A percentile compares a stretch with the other conserved stretches of the same genome.
Conservation (phyloP, 257 asterid genomes). For the Primulina eburnea region DNA sequence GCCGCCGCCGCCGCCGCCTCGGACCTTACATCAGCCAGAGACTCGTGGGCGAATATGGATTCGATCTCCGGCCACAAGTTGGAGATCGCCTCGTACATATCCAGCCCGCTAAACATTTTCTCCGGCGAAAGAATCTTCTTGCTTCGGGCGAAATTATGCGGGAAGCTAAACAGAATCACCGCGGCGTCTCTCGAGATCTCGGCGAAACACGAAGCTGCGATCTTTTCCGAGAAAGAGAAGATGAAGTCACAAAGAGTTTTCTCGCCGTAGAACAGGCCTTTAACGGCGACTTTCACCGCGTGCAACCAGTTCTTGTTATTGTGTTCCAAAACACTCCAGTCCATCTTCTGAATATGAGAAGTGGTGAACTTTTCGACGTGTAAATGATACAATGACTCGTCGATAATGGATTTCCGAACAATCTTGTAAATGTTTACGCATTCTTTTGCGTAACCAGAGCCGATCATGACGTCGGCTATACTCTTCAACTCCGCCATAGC, state of each 20-base stretch:
- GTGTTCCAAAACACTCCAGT: constrained; percentile 56
- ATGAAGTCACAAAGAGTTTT: constrained; percentile 24
- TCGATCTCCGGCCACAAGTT: constrained; percentile 67
- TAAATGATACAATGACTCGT: constrained; percentile 61
- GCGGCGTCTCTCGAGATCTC: constrained; percentile 62
- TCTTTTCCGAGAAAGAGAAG: constrained; percentile 17
- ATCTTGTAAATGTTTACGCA: constrained; percentile 58
- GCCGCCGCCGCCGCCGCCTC: constrained; percentile 56
- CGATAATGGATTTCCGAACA: constrained; percentile 64
- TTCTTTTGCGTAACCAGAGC: constrained; percentile 64
- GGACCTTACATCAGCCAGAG: constrained; percentile 43
- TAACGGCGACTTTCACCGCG: constrained; percentile 51
- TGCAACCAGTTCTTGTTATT: constrained; percentile 57
- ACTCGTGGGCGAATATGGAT: constrained; percentile 47
- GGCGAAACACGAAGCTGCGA: constrained; percentile 51
- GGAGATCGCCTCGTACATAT: constrained; percentile 63
- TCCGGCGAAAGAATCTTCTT: constrained; percentile 66
- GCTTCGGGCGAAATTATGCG: constrained; percentile 47
- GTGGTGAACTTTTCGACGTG: constrained; percentile 56
- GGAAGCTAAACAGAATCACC: constrained; percentile 42
- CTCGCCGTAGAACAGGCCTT: constrained; percentile 40
- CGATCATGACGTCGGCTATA: constrained; percentile 73
- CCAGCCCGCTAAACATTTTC: constrained; percentile 68
- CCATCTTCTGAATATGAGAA: constrained; percentile 68
- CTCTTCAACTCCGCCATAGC: constrained; percentile 49